Evolutionary conservation across 2,329 filamentous ascomycete species (phyloP).

Genomic region (Chlorencoelia australis): DNA sequence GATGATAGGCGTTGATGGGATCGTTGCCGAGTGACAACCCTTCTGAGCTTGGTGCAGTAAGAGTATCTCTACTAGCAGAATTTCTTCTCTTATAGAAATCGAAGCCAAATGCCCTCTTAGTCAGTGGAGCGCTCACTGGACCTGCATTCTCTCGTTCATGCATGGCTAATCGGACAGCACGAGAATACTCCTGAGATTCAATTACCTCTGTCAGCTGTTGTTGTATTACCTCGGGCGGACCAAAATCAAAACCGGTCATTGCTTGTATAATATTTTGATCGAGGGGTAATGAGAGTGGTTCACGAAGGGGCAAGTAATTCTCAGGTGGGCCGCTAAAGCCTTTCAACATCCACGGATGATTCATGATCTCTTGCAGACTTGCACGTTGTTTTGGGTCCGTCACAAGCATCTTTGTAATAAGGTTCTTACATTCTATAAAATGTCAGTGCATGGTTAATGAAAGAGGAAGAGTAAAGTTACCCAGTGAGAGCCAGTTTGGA

Average conservation of each 20-base stretch:
- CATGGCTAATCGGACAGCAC: constrained; percentile 61
- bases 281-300: constrained; percentile 75
- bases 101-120: constrained; percentile 77
- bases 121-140: constrained; percentile 54
- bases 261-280: constrained; percentile 76
- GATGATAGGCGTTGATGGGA: constrained; percentile 86
- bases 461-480: constrained; percentile 40
- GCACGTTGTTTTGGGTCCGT: constrained; percentile 85
- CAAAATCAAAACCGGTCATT: constrained; percentile 98
- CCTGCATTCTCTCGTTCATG: constrained; percentile 53
- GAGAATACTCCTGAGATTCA: constrained; percentile 88
- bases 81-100: constrained; percentile 96
- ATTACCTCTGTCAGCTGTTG: constrained; percentile 75
- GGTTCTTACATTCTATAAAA: constrained; percentile 71
- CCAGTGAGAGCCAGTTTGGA: constrained; percentile 80
- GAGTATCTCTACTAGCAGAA: constrained; percentile 81
- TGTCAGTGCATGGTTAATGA: constrained; percentile 10
- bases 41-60: constrained; percentile 76
- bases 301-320: constrained; percentile 74
- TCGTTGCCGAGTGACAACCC: constrained; percentile 74
- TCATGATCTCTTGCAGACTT: constrained; percentile 84
- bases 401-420: constrained; percentile 91
- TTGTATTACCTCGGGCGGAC: constrained; percentile 72
- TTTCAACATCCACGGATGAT: constrained; percentile 91
- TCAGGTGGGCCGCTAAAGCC: constrained; percentile 80